These are phyloP conservation scores for Colletotrichum gloeosporioides DNA, from an alignment of 2,329 filamentous ascomycete species.

Conservation along the genomic window DNA sequence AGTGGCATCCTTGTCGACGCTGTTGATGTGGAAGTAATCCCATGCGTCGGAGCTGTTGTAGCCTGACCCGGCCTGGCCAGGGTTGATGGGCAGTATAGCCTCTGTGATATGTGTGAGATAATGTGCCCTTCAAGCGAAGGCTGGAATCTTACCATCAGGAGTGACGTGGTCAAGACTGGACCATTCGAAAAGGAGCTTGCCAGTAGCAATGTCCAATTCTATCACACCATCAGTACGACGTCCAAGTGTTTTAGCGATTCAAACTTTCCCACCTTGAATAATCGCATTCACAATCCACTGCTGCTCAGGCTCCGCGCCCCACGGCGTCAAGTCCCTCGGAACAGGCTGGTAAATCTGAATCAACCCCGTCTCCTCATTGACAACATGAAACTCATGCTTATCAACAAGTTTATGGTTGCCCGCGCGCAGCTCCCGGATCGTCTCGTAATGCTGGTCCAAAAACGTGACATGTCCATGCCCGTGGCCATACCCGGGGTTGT, in stretches of 20 bases:
- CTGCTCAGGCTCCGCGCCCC: conserved; percentile 51
- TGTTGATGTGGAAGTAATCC: conserved; percentile 38
- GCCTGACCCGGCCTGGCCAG: conserved; percentile 39
- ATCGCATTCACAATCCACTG: conserved; percentile 62
- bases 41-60: conserved; percentile 40
- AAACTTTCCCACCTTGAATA: conserved; percentile 49
- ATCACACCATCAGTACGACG: background rate
- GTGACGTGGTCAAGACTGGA: conserved; percentile 30
- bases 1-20: conserved; percentile 40
- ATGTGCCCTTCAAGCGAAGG: background rate
- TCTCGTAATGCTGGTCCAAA: conserved; percentile 59
- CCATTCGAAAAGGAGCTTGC: conserved; percentile 55
- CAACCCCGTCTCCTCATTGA: conserved; percentile 57
- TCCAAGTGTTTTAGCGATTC: accelerated
- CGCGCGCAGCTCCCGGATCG: conserved; percentile 56
- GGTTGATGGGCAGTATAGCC: conserved; percentile 49
- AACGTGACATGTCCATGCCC: conserved; percentile 60
- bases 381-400: conserved; percentile 61
- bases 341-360: conserved; percentile 60
- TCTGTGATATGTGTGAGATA: conserved; percentile 34
- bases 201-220: conserved; percentile 57
- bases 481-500: conserved; percentile 56
- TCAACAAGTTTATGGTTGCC: conserved; percentile 55
- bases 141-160: conserved; percentile 24
- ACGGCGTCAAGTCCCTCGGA: conserved; percentile 47